These are phyloP conservation scores for Hippophae tibetana DNA, from an alignment of 306 rosid species.

Conservation along the genomic window DNA sequence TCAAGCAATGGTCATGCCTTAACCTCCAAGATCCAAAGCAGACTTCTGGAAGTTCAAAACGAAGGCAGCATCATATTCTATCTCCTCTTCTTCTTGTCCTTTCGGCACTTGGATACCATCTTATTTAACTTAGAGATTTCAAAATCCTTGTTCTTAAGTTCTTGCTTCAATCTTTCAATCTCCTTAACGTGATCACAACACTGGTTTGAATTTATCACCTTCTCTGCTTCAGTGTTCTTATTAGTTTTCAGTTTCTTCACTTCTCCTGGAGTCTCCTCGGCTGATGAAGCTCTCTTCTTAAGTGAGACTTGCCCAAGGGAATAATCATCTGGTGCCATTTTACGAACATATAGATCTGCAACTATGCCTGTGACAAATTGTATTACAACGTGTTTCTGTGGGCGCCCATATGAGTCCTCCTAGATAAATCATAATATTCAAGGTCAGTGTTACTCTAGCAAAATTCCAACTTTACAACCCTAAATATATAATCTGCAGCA, in stretches of 20 bases:
- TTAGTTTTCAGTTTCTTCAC: slow-evolving; percentile 46
- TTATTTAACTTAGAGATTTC: slow-evolving; percentile 34
- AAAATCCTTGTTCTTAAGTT: slow-evolving; percentile 39
- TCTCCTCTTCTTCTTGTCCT: slow-evolving; percentile 17
- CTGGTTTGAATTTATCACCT: slow-evolving; percentile 6
- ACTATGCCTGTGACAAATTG: slow-evolving; percentile 22
- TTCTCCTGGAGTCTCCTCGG: slow-evolving; percentile 18
- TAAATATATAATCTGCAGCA: background rate
- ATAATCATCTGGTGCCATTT: slow-evolving; percentile 25
- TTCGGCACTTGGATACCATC: slow-evolving; percentile 20
- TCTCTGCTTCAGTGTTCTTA: slow-evolving; percentile 23
- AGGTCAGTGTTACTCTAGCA: background rate
- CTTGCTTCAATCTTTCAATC: slow-evolving; percentile 37
- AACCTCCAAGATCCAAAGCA: too few relatives aligned
- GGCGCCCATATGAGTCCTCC: slow-evolving; percentile 56
- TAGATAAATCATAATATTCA: background rate
- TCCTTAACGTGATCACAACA: slow-evolving; percentile 26
- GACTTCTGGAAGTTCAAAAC: too few relatives aligned
- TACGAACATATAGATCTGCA: slow-evolving; percentile 38
- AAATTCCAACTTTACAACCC: background rate
- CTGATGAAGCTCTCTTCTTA: slow-evolving; percentile 45
- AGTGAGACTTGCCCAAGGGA: slow-evolving; percentile 3
- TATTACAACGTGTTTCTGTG: slow-evolving; percentile 43
- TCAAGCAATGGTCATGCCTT: too few relatives aligned
- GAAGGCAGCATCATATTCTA: background rate